A percentile compares a stretch with the other conserved stretches of the same genome.
phyloP scores from a whole-genome alignment of 352 stramenopile species.

The Phytophthora multivora region DNA sequence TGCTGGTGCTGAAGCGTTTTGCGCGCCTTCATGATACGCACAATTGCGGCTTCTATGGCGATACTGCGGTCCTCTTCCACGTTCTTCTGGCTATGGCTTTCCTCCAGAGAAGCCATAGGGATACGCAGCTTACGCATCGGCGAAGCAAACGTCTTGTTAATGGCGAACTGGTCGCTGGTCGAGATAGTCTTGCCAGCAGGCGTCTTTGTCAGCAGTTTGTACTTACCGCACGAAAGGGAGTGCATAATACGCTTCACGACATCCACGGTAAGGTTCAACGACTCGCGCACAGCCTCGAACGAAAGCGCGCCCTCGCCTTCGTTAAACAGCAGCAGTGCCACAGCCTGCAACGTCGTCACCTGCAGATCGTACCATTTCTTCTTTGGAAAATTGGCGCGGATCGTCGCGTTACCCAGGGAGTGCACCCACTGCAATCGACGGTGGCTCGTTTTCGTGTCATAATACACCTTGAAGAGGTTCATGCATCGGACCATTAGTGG shows the following conservation, averaged over 20 bases:
- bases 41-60: slow-evolving; percentile 99
- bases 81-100: slow-evolving; percentile 98
- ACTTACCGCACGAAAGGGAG: slow-evolving; percentile 98
- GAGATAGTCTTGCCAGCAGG: slow-evolving; percentile 95
- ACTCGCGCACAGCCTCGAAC: slow-evolving; percentile 92
- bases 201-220: slow-evolving; percentile 97
- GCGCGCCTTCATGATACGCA: slow-evolving; percentile 99
- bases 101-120: slow-evolving; percentile 98
- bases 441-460: slow-evolving; percentile 94
- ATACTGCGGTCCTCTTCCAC: slow-evolving; percentile 97
- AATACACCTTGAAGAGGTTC: slow-evolving; percentile 96
- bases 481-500: slow-evolving; percentile 94
- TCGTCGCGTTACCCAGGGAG: slow-evolving; percentile 95
- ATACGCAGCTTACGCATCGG: slow-evolving; percentile 98
- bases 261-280: slow-evolving; percentile 95
- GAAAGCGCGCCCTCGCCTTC: slow-evolving; percentile 80
- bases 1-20: slow-evolving; percentile 98
- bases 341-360: slow-evolving; percentile 97
- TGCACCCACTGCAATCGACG: slow-evolving; percentile 96
- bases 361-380: slow-evolving; percentile 97
- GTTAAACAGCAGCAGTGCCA: slow-evolving; percentile 96
- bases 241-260: slow-evolving; percentile 98
- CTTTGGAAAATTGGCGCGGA: slow-evolving; percentile 83
- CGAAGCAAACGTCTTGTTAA: slow-evolving; percentile 95
- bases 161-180: slow-evolving; percentile 92